Evolutionary conservation across 768 basidiomycete genomes (phyloP).

Genomic region (Mycena polygramma): DNA sequence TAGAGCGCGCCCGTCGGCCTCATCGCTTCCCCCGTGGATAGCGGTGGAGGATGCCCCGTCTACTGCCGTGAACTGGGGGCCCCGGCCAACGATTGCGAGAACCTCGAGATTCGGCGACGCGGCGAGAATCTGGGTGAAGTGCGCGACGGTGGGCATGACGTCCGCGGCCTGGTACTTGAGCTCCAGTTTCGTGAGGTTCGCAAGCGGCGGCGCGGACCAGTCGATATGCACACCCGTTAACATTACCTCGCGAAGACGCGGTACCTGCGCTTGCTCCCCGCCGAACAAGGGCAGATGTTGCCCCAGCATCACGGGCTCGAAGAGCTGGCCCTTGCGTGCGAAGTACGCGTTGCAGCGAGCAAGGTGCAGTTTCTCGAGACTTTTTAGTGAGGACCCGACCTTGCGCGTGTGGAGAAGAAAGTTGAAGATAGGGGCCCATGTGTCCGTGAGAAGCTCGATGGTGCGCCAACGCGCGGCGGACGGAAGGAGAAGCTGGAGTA

Average conservation of each 20-base stretch:
- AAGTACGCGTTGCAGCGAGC: conserved; percentile 73
- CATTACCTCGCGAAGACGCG: conserved; percentile 55
- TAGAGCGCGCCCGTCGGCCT: conserved; percentile 2
- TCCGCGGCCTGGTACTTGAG: conserved; percentile 69
- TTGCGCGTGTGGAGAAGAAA: conserved; percentile 59
- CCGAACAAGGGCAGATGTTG: conserved; percentile 61
- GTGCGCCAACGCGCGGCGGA: conserved; percentile 61
- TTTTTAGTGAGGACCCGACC: conserved; percentile 47
- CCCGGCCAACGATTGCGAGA: conserved; percentile 68
- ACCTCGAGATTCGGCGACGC: conserved; percentile 56
- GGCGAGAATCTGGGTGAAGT: conserved; percentile 59
- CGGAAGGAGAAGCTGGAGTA: conserved; percentile 60
- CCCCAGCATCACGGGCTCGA: conserved; percentile 57
- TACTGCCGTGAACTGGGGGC: conserved; percentile 52
- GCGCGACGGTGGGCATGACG: conserved; percentile 64
- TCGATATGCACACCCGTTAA: conserved; percentile 72
- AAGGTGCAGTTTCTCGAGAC: conserved; percentile 57
- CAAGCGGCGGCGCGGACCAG: conserved; percentile 55
- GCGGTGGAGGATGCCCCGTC: background rate
- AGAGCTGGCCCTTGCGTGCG: conserved; percentile 57
- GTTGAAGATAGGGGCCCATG: conserved; percentile 69
- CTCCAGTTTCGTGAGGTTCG: conserved; percentile 60
- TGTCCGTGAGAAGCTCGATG: conserved; percentile 68
- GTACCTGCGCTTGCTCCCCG: conserved; percentile 42
- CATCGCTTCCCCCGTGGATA: conserved; percentile 3